phyloP scores from a whole-genome alignment of 2,329 filamentous ascomycete species.

The Fusarium sp. region DNA sequence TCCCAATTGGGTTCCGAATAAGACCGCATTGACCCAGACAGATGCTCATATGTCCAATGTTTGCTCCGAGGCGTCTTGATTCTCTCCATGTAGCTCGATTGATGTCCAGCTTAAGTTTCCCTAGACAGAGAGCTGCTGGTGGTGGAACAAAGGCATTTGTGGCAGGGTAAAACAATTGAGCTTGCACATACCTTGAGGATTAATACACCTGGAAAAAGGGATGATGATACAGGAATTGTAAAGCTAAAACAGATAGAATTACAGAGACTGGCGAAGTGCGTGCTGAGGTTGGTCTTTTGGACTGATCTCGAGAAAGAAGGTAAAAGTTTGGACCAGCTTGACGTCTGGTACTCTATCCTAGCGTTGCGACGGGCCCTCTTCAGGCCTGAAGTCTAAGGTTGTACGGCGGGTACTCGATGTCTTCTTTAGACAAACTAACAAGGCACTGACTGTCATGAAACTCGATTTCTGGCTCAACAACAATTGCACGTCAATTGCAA shows the following conservation, averaged over 20 bases:
- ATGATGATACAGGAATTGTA: conserved; percentile 34
- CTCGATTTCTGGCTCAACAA: neutral
- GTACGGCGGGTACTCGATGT: conserved; percentile 24
- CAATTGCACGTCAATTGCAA: neutral
- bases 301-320: conserved; percentile 48
- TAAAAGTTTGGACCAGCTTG: conserved; percentile 50
- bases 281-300: conserved; percentile 43
- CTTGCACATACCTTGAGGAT: conserved; percentile 45
- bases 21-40: conserved; percentile 13
- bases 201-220: conserved; percentile 39
- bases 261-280: conserved; percentile 40
- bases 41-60: conserved; percentile 21
- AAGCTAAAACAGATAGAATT: conserved; percentile 33
- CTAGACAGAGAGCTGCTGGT: conserved; percentile 23
- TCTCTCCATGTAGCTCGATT: conserved; percentile 13
- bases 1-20: conserved; percentile 40
- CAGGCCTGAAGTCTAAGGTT: conserved; percentile 56
- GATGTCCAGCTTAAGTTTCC: conserved; percentile 22
- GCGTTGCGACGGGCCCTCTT: conserved; percentile 34
- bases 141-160: conserved; percentile 33
- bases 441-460: neutral
- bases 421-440: neutral
- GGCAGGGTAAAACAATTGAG: conserved; percentile 27
- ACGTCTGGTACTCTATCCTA: conserved; percentile 36
- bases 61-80: conserved; percentile 33